Base-by-base conservation (phyloP, 495 filamentous ascomycete species). In the Penicillium egyptiacum region DNA sequence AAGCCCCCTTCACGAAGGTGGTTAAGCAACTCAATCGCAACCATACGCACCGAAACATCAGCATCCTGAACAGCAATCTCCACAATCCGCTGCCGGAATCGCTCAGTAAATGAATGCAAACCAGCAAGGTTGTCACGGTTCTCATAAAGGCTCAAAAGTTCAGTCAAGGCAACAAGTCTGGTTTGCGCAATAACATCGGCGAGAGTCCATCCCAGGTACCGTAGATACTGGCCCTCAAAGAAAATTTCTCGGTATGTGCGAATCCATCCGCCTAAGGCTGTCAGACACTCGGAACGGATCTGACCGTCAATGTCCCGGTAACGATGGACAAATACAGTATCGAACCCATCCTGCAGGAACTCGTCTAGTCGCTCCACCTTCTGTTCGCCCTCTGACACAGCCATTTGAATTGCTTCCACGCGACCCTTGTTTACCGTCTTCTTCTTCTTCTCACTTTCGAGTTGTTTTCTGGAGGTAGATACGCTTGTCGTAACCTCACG, bases 171-270 rank as follows among this genome's bases (percentile, higher is more conserved):
- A 63, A 92, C 90, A 12, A 83, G 75, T 42, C 94, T 80, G 1
- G 87, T 89, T 7, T 82, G 77, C 2, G 84, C 74, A 39, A 83
- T 76, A 1, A 82, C 73, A 69, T 98, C 94, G 3, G 92, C 92
- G 23, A 98, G 79, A 56, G 94, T 85, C 93, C 94, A 98, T 39
- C 94, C 94, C 11, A 98, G 78, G 63, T 98, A 98, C 31, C 94
- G 88, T 41, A 98, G 77, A 67, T 96, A 95, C 57, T 84, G 78
- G 4, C 88, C 88, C 55, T 96, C 87, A 69, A 96, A 90, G 75
- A 96, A 98, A 48, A 88, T 78, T 40, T 92, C 88, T 7, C 91
- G 88, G 37, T 94, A 84, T 16, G 80, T 83, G 59, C 82, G 80
- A 63, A 98, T 91, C 94, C 94, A 98, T 30, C 83, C 79, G 37